These are phyloP conservation scores for Ambrosia hybrid DNA, from an alignment of 140 eudicot genomes.

Conservation along the genomic window DNA sequence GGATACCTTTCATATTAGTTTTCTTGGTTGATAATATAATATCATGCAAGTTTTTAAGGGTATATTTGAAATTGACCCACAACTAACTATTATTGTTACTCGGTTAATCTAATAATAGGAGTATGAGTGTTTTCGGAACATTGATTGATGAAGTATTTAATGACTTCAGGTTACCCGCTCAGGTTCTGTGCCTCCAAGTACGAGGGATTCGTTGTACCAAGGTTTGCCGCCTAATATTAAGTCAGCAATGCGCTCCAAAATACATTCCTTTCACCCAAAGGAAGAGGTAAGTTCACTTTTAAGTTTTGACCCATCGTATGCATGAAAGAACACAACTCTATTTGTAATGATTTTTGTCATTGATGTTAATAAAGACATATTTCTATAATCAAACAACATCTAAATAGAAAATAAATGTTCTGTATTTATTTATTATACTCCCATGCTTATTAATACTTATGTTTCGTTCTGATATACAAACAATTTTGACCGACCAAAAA, in stretches of 20 bases:
- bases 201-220: slow-evolving; percentile 90
- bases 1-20: not conserved
- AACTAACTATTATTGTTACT: not conserved
- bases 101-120: not conserved
- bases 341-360: not conserved
- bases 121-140: not conserved
- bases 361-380: not conserved
- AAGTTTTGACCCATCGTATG: not conserved
- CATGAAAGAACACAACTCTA: not conserved
- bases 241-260: slow-evolving; percentile 67
- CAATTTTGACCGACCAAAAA: not conserved
- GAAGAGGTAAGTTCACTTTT: slow-evolving; percentile 64
- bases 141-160: slow-evolving; percentile 5
- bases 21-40: too few species aligned
- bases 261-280: slow-evolving; percentile 65
- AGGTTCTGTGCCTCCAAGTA: slow-evolving; percentile 84
- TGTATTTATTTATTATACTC: not conserved
- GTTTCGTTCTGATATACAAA: too few species aligned
- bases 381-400: not conserved
- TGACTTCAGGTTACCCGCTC: slow-evolving; percentile 81
- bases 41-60: too few species aligned
- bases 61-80: too few species aligned
- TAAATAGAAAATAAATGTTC: not conserved
- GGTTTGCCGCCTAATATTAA: slow-evolving; percentile 89
- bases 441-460: too few species aligned